Base-by-base conservation (phyloP, 164 flowering plant species). In the Platanus orientalis region DNA sequence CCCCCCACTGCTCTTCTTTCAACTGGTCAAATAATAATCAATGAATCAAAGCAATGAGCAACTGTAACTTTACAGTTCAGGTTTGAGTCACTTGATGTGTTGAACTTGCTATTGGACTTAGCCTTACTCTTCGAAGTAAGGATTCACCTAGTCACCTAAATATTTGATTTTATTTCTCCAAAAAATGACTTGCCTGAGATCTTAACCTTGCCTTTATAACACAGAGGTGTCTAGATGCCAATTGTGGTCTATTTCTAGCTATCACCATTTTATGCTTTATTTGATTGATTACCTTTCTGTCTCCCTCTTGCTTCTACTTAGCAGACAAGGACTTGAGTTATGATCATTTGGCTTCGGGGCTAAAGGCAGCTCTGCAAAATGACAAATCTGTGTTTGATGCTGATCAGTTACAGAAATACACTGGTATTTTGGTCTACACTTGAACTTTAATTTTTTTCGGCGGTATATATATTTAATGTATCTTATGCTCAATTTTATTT, bases 361-460 rank as follows among this genome's bases (percentile, higher is more conserved):
- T 91, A 28, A 91, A 82, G 77, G 80, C 34, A 30, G 86, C 98
- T 57, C 69, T 93, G 63, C 71, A 80, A 64, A 78, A 83, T 29
- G 98, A 93, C 71, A 80, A 85, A 57, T 86, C 95, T 36, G 93
- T 73, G 9, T 86, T 94, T 67, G 91, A 91, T 81, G 96, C 96
- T 34, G 95, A 87, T 70, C 96, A 93, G 32, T 72, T 94, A 44
- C 98, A 87, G 59, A 82, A 72, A 49, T 84, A 73, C 74, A 87
- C 87, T 63, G 97, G 97, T 92, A 81, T 29, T 34, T 45, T 23
- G 55, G 16, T 36, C 60, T 53, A 26, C 13, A n/a, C 10, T 20
- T 39, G 5, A 11, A 45, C 29, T 21, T 57, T 42, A 0, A 30
- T 65, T 14, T 13, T 19, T 45, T 34, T 5, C 39, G 10, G 10